A percentile compares a stretch with the other conserved stretches of the same genome.
Conservation (phyloP, 2,329 filamentous ascomycete genomes). For the Furcasterigmium furcatum region DNA sequence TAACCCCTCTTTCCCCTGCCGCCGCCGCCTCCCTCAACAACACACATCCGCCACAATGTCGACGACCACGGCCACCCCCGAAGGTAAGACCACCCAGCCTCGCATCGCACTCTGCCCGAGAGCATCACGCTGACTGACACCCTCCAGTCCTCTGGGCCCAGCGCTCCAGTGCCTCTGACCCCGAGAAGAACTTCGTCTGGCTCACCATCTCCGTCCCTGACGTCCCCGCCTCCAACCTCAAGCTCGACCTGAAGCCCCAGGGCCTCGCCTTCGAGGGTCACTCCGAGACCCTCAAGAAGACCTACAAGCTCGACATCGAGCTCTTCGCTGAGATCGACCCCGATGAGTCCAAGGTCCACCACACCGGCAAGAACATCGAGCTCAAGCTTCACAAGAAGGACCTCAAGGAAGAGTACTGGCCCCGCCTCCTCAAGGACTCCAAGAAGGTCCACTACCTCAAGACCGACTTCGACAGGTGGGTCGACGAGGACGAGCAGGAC, state of each 20-base stretch:
- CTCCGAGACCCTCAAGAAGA: conserved; percentile 79
- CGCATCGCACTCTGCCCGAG: neutral
- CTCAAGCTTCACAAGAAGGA: conserved; percentile 97
- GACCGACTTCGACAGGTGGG: conserved; percentile 99
- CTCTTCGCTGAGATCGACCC: conserved; percentile 90
- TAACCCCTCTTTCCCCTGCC: conserved; percentile 5
- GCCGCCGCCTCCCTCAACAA: neutral
- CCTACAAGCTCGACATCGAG: conserved; percentile 82
- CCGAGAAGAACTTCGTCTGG: conserved; percentile 91
- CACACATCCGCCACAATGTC: conserved; percentile 15
- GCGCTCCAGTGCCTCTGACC: conserved; percentile 78
- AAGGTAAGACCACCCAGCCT: conserved; percentile 14
- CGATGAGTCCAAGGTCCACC: conserved; percentile 78
- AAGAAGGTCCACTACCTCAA: conserved; percentile 94
- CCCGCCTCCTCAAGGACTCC: conserved; percentile 83
- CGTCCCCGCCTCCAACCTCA: conserved; percentile 69
- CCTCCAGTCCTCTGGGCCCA: conserved; percentile 90
- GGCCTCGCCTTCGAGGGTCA: conserved; percentile 78
- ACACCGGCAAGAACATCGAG: conserved; percentile 85
- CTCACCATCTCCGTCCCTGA: conserved; percentile 88
- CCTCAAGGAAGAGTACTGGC: conserved; percentile 92
- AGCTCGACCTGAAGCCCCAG: conserved; percentile 79
- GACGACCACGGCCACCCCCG: conserved; percentile 28
- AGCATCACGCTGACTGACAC: neutral
- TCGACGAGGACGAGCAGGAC: conserved; percentile 98